Conservation (phyloP, 176 grass and related monocot genomes). For the Musa schizocarpa region DNA sequence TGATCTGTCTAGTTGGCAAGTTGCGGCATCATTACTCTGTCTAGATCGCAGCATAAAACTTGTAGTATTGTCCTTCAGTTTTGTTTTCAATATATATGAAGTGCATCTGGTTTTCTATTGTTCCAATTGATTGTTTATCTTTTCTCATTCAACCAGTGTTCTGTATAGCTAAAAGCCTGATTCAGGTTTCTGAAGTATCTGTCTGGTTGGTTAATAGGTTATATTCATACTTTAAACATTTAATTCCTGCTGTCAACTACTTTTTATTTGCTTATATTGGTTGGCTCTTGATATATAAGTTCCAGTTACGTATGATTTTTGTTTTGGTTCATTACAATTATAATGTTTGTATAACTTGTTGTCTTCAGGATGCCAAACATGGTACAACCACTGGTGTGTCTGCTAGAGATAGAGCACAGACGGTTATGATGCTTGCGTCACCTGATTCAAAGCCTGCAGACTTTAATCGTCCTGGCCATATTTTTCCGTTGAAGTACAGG, state of each 20-base stretch:
- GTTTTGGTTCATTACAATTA: background rate
- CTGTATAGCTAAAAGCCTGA: background rate
- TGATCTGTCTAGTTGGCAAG: background rate
- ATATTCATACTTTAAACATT: background rate
- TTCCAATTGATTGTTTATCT: background rate
- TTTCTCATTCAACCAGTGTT: background rate
- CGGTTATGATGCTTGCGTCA: slow-evolving; percentile 60
- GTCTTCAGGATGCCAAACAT: slow-evolving; percentile 71
- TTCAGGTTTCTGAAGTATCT: background rate
- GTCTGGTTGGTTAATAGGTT: background rate
- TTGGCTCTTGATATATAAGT: background rate
- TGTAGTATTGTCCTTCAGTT: background rate
- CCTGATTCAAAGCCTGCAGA: slow-evolving; percentile 56
- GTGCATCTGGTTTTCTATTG: background rate
- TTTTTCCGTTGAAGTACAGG: slow-evolving; percentile 86
- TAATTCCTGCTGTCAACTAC: background rate
- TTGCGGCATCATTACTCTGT: background rate
- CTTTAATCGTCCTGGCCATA: slow-evolving; percentile 82
- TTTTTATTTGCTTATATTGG: background rate
- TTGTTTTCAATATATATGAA: background rate
- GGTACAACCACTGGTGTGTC: slow-evolving; percentile 84
- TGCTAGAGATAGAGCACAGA: slow-evolving; percentile 73
- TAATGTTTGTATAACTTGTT: background rate
- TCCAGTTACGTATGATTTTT: background rate
- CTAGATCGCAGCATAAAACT: background rate